Conservation (phyloP, 2,329 filamentous ascomycete genomes). For the Aureobasidium sp. region DNA sequence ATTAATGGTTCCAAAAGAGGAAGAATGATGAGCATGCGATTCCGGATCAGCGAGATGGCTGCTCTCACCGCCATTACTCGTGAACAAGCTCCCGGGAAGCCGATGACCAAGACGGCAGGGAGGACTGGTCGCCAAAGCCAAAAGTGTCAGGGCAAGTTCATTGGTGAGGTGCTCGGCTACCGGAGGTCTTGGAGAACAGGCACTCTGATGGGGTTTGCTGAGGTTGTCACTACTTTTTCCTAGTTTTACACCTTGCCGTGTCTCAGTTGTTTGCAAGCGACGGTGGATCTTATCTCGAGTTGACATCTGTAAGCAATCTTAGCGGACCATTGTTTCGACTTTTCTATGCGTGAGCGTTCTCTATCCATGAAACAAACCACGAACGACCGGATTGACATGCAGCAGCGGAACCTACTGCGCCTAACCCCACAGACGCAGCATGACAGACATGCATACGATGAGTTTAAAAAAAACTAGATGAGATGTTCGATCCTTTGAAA, state of each 20-base stretch:
- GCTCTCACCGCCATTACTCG: slow-evolving; percentile 11
- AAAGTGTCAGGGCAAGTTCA: background rate
- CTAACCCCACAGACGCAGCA: slow-evolving; percentile 11
- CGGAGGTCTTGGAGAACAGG: background rate
- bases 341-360: slow-evolving; percentile 8
- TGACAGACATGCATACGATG: slow-evolving; percentile 11
- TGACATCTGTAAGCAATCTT: slow-evolving; percentile 11
- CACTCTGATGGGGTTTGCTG: background rate
- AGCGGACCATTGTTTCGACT: slow-evolving; percentile 11
- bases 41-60: slow-evolving; percentile 5
- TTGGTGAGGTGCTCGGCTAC: slow-evolving; percentile 5
- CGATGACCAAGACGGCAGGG: slow-evolving; percentile 9
- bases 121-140: background rate
- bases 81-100: slow-evolving; percentile 7
- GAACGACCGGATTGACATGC: slow-evolving; percentile 10
- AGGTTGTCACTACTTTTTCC: background rate
- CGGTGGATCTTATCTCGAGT: slow-evolving; percentile 5
- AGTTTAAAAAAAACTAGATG: slow-evolving; percentile 11
- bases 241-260: slow-evolving; percentile 6
- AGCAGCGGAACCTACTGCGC: slow-evolving; percentile 12
- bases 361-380: slow-evolving; percentile 10
- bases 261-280: slow-evolving; percentile 9
- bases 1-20: background rate
- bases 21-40: background rate
- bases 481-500: slow-evolving; percentile 4